Evolutionary conservation across 2,329 filamentous ascomycete species (phyloP).

Genomic region (Xylaria sp.): DNA sequence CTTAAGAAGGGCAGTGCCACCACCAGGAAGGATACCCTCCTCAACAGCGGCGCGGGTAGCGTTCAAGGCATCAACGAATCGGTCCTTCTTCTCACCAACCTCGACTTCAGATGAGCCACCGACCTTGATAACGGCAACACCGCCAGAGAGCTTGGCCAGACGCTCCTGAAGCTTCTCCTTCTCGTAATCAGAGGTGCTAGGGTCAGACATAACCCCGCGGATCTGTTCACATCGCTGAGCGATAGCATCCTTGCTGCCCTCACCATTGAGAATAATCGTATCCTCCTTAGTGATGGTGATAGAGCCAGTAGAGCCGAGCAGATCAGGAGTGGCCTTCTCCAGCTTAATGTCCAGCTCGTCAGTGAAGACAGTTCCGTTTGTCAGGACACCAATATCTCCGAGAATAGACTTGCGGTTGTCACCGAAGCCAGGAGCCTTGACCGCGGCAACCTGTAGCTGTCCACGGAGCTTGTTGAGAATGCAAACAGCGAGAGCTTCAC

Average conservation of each 20-base stretch:
- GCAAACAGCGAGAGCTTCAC: conserved; percentile 97
- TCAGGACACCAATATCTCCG: conserved; percentile 93
- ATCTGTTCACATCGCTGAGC: conserved; percentile 98
- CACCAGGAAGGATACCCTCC: conserved; percentile 98
- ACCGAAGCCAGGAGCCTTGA: conserved; percentile 99
- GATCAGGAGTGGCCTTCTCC: conserved; percentile 94
- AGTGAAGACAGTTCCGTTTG: conserved; percentile 96
- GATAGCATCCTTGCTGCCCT: conserved; percentile 93
- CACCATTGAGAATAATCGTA: conserved; percentile 97
- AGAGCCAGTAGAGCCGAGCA: conserved; percentile 96
- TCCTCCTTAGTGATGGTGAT: conserved; percentile 99
- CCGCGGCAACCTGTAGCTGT: conserved; percentile 96
- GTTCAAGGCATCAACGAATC: conserved; percentile 97
- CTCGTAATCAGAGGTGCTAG: conserved; percentile 97
- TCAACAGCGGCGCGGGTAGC: conserved; percentile 98
- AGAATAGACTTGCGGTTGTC: conserved; percentile 99
- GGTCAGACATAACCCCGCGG: conserved; percentile 93
- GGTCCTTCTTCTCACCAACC: conserved; percentile 99
- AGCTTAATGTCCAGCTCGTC: conserved; percentile 99
- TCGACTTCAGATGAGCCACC: conserved; percentile 98
- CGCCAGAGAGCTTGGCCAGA: conserved; percentile 98
- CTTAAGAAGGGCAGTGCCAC: conserved; percentile 98
- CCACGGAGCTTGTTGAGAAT: conserved; percentile 99
- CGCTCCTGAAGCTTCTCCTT: conserved; percentile 99
- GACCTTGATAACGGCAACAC: conserved; percentile 99